A percentile compares a stretch with the other conserved stretches of the same genome.
These are phyloP conservation scores for Psilocybe tampanensis DNA, from an alignment of 768 basidiomycete genomes.

Conservation along the genomic window DNA sequence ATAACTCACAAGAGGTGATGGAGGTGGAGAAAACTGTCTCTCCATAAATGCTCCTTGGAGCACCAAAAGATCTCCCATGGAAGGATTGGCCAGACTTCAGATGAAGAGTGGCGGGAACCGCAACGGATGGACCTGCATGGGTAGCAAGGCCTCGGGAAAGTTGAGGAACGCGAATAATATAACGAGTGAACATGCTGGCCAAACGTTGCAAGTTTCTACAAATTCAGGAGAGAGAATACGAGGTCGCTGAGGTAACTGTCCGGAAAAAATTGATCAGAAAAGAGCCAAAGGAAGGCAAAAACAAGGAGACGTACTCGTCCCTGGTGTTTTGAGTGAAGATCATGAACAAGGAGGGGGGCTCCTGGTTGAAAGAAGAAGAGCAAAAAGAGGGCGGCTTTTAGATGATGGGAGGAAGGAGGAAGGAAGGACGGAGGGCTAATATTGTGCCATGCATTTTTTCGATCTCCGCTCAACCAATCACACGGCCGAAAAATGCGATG, in stretches of 20 bases:
- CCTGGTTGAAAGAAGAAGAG: constrained; percentile 18
- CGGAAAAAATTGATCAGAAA: constrained; percentile 14
- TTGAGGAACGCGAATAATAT: constrained; percentile 49
- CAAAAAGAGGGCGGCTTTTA: constrained; percentile 9
- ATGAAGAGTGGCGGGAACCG: constrained; percentile 82
- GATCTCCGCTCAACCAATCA: constrained; percentile 15
- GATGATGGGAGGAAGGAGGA: constrained; percentile 11
- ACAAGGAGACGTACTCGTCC: constrained; percentile 73
- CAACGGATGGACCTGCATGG: constrained; percentile 49
- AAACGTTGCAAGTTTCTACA: constrained; percentile 26
- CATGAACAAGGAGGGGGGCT: constrained; percentile 51
- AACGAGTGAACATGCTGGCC: constrained; percentile 57
- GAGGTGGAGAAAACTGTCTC: constrained; percentile 99
- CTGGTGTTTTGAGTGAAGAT: constrained; percentile 85
- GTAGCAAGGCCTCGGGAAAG: constrained; percentile 68
- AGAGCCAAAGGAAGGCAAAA: not conserved
- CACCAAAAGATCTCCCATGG: constrained; percentile 87
- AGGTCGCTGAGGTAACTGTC: constrained; percentile 88
- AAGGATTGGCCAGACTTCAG: constrained; percentile 95
- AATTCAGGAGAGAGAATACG: constrained; percentile 73
- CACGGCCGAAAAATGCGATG: constrained; percentile 9
- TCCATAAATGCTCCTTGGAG: constrained; percentile 83
- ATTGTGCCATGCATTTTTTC: constrained; percentile 16
- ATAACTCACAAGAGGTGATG: constrained; percentile 88
- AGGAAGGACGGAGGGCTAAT: constrained; percentile 5